A percentile compares a stretch with the other conserved stretches of the same genome.
Conservation (phyloP, 2,329 filamentous ascomycete species). For the Domatiomyces globalis region DNA sequence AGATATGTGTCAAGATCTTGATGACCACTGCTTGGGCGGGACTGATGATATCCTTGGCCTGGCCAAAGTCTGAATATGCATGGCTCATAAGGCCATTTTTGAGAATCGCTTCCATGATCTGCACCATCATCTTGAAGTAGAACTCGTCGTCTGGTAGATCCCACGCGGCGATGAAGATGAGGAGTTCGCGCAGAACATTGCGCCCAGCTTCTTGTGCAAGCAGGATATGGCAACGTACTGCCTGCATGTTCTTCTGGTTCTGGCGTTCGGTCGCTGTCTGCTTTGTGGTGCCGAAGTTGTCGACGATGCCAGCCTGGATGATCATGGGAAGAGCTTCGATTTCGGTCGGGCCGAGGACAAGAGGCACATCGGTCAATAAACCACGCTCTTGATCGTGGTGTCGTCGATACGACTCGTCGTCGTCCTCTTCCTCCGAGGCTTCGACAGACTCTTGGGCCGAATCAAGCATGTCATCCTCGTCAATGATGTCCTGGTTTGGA, state of each 20-base stretch:
- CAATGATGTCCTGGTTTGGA: constrained; percentile 23
- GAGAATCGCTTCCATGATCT: constrained; percentile 87
- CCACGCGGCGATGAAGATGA: constrained; percentile 96
- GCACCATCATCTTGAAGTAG: constrained; percentile 91
- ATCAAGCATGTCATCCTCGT: constrained; percentile 29
- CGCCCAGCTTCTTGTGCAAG: constrained; percentile 80
- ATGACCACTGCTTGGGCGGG: constrained; percentile 88
- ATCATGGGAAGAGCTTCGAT: constrained; percentile 97
- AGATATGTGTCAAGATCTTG: constrained; percentile 80
- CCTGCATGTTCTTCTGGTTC: constrained; percentile 63
- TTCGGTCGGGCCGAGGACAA: constrained; percentile 85
- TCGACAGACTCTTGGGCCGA: constrained; percentile 29
- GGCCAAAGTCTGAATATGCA: constrained; percentile 79
- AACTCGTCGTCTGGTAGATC: constrained; percentile 85
- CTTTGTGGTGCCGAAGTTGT: constrained; percentile 53
- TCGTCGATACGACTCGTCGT: constrained; percentile 38
- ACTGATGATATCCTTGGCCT: constrained; percentile 90
- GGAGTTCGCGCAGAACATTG: constrained; percentile 73
- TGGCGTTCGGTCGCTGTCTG: constrained; percentile 45
- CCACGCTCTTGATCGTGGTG: constrained; percentile 50
- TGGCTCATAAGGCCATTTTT: constrained; percentile 81
- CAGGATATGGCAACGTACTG: constrained; percentile 77
- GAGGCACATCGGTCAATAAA: constrained; percentile 79
- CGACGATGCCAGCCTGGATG: constrained; percentile 84
- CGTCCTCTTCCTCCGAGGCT: constrained; percentile 35